phyloP scores from a whole-genome alignment of 352 stramenopile genomes.

The Halophytophthora batemanensis region DNA sequence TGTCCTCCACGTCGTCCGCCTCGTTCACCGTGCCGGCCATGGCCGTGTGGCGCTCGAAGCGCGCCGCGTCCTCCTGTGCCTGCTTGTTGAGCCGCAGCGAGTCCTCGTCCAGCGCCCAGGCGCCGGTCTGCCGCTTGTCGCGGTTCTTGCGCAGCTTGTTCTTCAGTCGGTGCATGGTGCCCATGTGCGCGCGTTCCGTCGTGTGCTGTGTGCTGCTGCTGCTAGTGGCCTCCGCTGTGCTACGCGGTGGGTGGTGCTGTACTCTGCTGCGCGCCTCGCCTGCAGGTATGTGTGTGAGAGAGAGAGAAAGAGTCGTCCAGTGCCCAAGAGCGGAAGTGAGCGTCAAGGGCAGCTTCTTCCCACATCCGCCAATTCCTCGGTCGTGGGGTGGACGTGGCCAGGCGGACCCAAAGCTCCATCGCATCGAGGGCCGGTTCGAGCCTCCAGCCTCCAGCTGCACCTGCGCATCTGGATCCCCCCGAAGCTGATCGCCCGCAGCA shows the following conservation, averaged over 20 bases:
- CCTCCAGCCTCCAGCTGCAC: too few species aligned
- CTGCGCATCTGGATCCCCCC: too few species aligned
- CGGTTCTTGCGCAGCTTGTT: conserved; percentile 50
- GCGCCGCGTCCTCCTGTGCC: conserved; percentile 29
- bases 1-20: conserved; percentile 69
- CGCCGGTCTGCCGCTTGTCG: conserved; percentile 30
- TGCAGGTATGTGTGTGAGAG: too few species aligned
- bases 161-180: conserved; percentile 66
- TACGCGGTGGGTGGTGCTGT: neutral
- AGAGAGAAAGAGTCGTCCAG: neutral
- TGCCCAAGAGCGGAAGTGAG: neutral
- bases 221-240: neutral
- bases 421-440: too few species aligned
- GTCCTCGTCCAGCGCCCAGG: conserved; percentile 33
- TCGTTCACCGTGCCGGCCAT: conserved; percentile 34
- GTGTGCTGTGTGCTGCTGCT: too few species aligned
- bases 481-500: too few species aligned
- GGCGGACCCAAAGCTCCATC: too few species aligned
- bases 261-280: neutral
- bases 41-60: conserved; percentile 33
- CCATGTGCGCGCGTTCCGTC: too few species aligned
- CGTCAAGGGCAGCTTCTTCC: too few species aligned
- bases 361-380: too few species aligned
- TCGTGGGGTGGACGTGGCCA: too few species aligned
- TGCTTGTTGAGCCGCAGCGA: conserved; percentile 45